Evolutionary conservation across 2,329 filamentous ascomycete species (phyloP).

Genomic region (Alternaria infectoria): DNA sequence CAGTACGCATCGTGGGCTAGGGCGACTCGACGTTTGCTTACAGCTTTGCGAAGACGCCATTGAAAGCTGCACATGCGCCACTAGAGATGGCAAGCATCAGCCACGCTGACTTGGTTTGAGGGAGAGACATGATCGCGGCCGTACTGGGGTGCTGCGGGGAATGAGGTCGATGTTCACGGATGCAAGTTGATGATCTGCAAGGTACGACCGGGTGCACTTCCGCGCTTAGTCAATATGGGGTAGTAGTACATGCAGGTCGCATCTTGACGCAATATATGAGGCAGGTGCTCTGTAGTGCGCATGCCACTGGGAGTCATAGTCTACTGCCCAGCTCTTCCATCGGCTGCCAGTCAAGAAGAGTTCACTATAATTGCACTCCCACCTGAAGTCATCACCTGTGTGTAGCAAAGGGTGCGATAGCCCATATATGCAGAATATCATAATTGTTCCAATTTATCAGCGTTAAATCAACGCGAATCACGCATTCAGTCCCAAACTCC

Average conservation of each 20-base stretch:
- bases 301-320: background rate
- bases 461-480: background rate
- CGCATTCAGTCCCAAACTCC: conserved; percentile 18
- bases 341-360: background rate
- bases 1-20: conserved; percentile 1
- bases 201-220: conserved; percentile 18
- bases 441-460: conserved; percentile 4
- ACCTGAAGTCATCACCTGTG: background rate
- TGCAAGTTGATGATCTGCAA: conserved; percentile 18
- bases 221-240: conserved; percentile 25
- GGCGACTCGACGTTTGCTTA: conserved; percentile 49
- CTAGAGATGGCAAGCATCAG: conserved; percentile 74
- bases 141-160: background rate
- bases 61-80: conserved; percentile 79
- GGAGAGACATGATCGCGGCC: conserved; percentile 26
- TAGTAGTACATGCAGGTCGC: conserved; percentile 5
- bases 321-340: background rate
- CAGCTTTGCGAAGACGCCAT: conserved; percentile 85
- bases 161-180: conserved; percentile 3
- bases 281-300: background rate
- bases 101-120: conserved; percentile 46
- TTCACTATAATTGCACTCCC: background rate
- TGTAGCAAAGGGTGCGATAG: background rate
- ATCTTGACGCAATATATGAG: background rate
- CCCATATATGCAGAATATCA: background rate